These are phyloP conservation scores for Tarenaya hassleriana DNA, from an alignment of 345 rosid genomes.

Conservation along the genomic window DNA sequence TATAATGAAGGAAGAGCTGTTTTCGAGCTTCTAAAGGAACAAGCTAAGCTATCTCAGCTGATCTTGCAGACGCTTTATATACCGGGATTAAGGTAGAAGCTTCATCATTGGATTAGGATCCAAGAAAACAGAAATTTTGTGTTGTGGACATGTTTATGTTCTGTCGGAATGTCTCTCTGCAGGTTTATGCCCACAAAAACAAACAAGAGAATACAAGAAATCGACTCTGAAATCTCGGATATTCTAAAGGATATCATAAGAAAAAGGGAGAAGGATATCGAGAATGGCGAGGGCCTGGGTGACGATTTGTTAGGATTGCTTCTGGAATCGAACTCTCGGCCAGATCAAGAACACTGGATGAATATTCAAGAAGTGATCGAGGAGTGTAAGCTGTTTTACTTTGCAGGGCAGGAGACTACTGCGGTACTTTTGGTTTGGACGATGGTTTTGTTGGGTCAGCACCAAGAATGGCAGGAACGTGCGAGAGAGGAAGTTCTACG, in stretches of 20 bases:
- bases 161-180: background rate
- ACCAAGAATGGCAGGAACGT: constrained; percentile 33
- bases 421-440: constrained; percentile 35
- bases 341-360: constrained; percentile 36
- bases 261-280: constrained; percentile 35
- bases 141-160: background rate
- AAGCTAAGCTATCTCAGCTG: constrained; percentile 17
- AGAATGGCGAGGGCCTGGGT: constrained; percentile 20
- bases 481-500: constrained; percentile 31
- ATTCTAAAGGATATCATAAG: constrained; percentile 28
- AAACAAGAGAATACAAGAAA: constrained; percentile 35
- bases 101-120: background rate
- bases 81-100: constrained; percentile 32
- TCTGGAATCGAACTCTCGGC: constrained; percentile 33
- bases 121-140: background rate
- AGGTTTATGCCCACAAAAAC: constrained; percentile 43
- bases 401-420: constrained; percentile 35
- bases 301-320: constrained; percentile 44
- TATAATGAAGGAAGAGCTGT: constrained; percentile 36
- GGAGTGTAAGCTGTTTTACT: constrained; percentile 34
- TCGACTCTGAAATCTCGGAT: constrained; percentile 26
- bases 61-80: constrained; percentile 18
- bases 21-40: constrained; percentile 30
- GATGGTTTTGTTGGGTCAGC: constrained; percentile 27
- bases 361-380: constrained; percentile 31